Evolutionary conservation across 331 rosid species (phyloP).

Genomic region (Quercus tomentella): DNA sequence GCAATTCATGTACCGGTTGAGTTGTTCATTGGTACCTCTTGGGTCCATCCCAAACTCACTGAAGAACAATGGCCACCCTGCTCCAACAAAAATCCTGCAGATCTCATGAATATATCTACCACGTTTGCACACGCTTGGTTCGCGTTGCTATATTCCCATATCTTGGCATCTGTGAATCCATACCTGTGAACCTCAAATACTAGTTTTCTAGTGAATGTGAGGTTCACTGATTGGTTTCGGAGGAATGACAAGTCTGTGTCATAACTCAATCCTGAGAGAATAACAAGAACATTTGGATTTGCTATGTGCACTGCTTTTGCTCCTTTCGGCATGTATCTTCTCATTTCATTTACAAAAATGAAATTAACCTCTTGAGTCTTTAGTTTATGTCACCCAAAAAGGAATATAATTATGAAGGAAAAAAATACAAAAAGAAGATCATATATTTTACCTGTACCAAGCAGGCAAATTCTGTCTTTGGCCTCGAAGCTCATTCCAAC

Average conservation of each 20-base stretch:
- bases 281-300: conserved; percentile 67
- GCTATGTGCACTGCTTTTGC: conserved; percentile 87
- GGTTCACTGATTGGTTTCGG: conserved; percentile 31
- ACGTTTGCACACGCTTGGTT: conserved; percentile 77
- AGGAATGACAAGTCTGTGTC: conserved; percentile 69
- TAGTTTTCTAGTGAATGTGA: conserved; percentile 52
- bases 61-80: conserved; percentile 71
- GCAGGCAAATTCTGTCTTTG: conserved; percentile 69
- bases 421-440: no score
- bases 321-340: conserved; percentile 76
- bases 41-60: conserved; percentile 78
- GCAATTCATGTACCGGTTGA: conserved; percentile 72
- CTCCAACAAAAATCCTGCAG: conserved; percentile 51
- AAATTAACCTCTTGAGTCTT: not conserved
- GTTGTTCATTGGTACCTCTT: conserved; percentile 55
- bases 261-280: conserved; percentile 66
- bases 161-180: conserved; percentile 57
- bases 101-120: conserved; percentile 33
- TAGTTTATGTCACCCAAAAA: no score
- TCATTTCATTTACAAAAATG: not conserved
- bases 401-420: no score
- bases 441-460: conserved; percentile 58
- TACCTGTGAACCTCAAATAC: conserved; percentile 85
- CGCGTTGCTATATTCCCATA: conserved; percentile 63
- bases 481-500: conserved; percentile 88